A percentile compares a stretch with the other conserved stretches of the same genome.
Evolutionary conservation across 495 filamentous ascomycete genomes (phyloP).

Genomic region (Neurospora sp.): DNA sequence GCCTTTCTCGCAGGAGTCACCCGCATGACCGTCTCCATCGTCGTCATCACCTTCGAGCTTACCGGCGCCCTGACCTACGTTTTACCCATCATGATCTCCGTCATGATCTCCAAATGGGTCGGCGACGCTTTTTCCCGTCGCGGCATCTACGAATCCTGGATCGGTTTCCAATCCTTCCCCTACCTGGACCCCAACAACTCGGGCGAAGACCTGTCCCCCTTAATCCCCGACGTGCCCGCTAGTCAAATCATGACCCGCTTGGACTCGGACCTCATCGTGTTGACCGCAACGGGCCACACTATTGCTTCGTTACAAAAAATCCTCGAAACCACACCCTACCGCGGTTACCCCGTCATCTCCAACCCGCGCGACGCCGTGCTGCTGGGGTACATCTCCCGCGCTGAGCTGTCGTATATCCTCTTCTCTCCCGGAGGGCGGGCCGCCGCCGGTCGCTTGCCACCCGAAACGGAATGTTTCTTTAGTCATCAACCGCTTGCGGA

Average conservation of each 20-base stretch:
- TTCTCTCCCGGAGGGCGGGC: slow-evolving; percentile 26
- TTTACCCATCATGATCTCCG: slow-evolving; percentile 98
- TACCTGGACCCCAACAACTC: slow-evolving; percentile 71
- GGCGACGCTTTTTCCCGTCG: slow-evolving; percentile 90
- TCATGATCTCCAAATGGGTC: slow-evolving; percentile 97
- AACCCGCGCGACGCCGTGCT: slow-evolving; percentile 64
- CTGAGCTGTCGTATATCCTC: slow-evolving; percentile 76
- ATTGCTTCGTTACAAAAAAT: slow-evolving; percentile 61
- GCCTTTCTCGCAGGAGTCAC: slow-evolving; percentile 94
- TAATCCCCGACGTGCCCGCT: slow-evolving; percentile 70
- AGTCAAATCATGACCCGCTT: slow-evolving; percentile 82
- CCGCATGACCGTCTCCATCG: slow-evolving; percentile 92
- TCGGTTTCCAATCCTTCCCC: slow-evolving; percentile 90
- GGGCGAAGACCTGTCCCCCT: slow-evolving; percentile 53
- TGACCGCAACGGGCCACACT: slow-evolving; percentile 81
- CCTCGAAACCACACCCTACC: slow-evolving; percentile 62
- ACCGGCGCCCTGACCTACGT: slow-evolving; percentile 95
- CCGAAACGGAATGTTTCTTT: slow-evolving; percentile 74
- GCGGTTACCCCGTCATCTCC: slow-evolving; percentile 86
- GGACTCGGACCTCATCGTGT: slow-evolving; percentile 71
- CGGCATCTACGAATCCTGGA: slow-evolving; percentile 98
- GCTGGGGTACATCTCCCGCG: slow-evolving; percentile 87
- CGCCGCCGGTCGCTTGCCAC: slow-evolving; percentile 18
- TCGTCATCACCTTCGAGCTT: slow-evolving; percentile 98
- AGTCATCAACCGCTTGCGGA: slow-evolving; percentile 73